Evolutionary conservation across 306 rosid species (phyloP), one percentile per base, ranked within the genome.

Genomic region (Sophora flavescens): DNA sequence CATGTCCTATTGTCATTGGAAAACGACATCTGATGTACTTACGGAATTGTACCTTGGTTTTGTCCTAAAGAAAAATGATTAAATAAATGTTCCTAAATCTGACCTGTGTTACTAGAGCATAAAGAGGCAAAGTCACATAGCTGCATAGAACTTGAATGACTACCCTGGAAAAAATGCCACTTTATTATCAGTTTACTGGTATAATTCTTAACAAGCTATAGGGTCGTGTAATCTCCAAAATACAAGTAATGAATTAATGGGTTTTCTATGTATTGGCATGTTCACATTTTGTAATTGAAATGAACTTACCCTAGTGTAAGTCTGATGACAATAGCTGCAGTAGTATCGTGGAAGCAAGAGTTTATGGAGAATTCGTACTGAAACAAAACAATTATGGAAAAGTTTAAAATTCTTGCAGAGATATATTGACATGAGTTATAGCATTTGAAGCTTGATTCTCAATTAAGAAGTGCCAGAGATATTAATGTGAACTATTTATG

Each of bases 41-140:
- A n/a, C n/a, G n/a, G n/a, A n/a, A n/a, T n/a, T n/a, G n/a, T n/a
- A n/a, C n/a, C n/a, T n/a, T n/a, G n/a, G n/a, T n/a, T n/a, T n/a
- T n/a, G n/a, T n/a, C n/a, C n/a, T n/a, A 68, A 26, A 59, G 12
- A 26, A 77, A 65, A 48, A 30, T 38, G 13, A 12, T 38, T 36
- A 11, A 51, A 62, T 51, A 45, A 12, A 35, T 38, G 6, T 9
- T 28, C 13, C 1, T 30, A 5, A 18, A 67, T 72, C 42, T 85
- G 17, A 91, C 98, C 90, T 91, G 98, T 51, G 97, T 94, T 6
- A 94, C 98, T 54, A 94, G 82, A 65, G 97, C 98, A 73, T 94
- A 94, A 59, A 92, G 95, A 56, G 98, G 98, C 64, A 94, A 70
- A 41, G 97, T 94, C 78, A 83, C 92, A 65, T 94, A 94, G 63